phyloP scores from a whole-genome alignment of 257 asterid species.

The Plantago major region DNA sequence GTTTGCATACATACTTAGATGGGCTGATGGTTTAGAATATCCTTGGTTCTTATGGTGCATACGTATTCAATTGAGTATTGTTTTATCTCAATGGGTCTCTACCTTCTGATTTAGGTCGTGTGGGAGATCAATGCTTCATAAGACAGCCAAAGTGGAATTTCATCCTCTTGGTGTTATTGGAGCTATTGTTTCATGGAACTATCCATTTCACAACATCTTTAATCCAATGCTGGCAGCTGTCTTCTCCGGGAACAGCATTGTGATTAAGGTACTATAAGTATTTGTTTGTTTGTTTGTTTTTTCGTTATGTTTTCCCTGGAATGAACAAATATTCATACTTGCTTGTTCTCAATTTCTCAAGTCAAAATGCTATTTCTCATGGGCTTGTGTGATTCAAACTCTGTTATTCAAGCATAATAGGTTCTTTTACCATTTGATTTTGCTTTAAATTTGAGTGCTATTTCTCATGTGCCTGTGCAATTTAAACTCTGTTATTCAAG shows the following conservation, averaged over 20 bases:
- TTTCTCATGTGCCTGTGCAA: background rate
- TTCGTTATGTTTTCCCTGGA: background rate
- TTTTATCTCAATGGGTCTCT: background rate
- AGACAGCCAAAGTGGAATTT: conserved; percentile 90
- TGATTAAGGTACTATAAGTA: conserved; percentile 62
- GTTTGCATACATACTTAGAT: conserved; percentile 8
- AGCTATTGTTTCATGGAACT: conserved; percentile 99
- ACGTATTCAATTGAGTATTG: conserved; percentile 10
- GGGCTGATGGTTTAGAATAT: background rate
- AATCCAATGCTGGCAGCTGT: conserved; percentile 99
- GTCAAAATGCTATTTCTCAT: background rate
- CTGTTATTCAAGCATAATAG: background rate
- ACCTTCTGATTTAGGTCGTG: conserved; percentile 53
- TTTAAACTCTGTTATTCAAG: background rate
- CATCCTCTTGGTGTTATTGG: conserved; percentile 96
- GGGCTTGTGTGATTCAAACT: background rate
- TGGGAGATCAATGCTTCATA: conserved; percentile 98
- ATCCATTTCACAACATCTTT: conserved; percentile 97
- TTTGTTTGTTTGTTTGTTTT: background rate
- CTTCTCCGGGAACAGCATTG: conserved; percentile 94
- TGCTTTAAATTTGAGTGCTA: background rate
- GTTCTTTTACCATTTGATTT: too few relatives aligned
- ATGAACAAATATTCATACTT: conserved; percentile 4
- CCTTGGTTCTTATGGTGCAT: background rate
- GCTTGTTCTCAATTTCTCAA: conserved; percentile 1